Conservation (phyloP, 345 rosid species). For the Murraya koenigii region DNA sequence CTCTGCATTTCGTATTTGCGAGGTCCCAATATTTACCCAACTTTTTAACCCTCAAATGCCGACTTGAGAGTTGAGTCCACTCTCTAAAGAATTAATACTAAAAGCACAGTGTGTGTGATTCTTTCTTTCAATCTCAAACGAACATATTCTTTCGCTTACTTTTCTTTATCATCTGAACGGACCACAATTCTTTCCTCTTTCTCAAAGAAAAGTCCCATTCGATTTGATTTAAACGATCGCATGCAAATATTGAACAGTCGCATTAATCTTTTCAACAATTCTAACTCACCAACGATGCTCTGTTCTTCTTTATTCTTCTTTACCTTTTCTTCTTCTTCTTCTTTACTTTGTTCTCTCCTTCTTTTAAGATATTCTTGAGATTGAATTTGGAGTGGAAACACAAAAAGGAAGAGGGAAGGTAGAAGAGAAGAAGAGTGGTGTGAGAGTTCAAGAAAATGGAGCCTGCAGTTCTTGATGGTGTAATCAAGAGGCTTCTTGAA, state of each 20-base stretch:
- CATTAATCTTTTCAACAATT: too few relatives aligned
- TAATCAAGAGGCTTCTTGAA: slow-evolving; percentile 64
- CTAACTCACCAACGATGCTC: background rate
- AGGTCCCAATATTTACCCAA: too few relatives aligned
- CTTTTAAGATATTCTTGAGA: background rate
- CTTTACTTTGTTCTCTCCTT: slow-evolving; percentile 6
- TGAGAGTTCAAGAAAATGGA: slow-evolving; percentile 36
- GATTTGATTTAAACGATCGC: slow-evolving; percentile 4
- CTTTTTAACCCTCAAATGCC: too few relatives aligned
- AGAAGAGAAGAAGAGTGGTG: too few relatives aligned
- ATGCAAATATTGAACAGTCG: background rate
- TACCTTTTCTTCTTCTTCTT: slow-evolving; percentile 9
- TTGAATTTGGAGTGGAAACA: background rate
- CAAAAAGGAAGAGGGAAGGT: background rate
- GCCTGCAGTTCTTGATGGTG: slow-evolving; percentile 46
- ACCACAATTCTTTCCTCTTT: slow-evolving; percentile 19
- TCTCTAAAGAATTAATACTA: too few relatives aligned
- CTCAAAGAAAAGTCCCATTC: slow-evolving; percentile 13
- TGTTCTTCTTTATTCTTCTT: background rate
- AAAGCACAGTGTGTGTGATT: too few relatives aligned
- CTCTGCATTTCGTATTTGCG: too few relatives aligned
- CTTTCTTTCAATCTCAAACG: background rate
- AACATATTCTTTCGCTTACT: background rate
- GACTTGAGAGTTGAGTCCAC: too few relatives aligned
- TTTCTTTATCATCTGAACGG: background rate